Percentiles rank a stretch among this genome's conserved stretches.
These are phyloP conservation scores for Colletotrichum liaoningense DNA, from an alignment of 2,329 filamentous ascomycete genomes.

Conservation along the genomic window DNA sequence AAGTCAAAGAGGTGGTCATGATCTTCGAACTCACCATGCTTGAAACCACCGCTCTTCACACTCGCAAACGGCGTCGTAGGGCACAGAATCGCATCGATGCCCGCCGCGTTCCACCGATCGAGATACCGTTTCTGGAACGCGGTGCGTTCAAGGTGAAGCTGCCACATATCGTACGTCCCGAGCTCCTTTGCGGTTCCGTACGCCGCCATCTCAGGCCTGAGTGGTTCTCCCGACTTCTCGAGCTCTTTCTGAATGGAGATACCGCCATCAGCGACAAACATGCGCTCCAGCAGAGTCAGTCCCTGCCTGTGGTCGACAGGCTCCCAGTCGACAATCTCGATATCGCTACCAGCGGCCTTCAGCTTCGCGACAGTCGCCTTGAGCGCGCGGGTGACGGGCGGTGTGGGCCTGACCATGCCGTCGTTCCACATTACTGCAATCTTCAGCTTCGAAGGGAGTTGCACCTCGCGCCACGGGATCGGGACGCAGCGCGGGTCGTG, in stretches of 20 bases:
- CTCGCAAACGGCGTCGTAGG: slow-evolving; percentile 62
- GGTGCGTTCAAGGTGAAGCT: slow-evolving; percentile 56
- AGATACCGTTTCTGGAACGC: slow-evolving; percentile 59
- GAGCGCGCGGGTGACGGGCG: slow-evolving; percentile 71
- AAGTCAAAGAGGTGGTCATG: background rate
- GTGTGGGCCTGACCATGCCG: slow-evolving; percentile 72
- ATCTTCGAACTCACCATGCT: slow-evolving; percentile 49
- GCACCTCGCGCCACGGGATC: slow-evolving; percentile 62
- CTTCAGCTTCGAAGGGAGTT: slow-evolving; percentile 55
- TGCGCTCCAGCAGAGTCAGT: slow-evolving; percentile 49
- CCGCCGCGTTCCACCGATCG: slow-evolving; percentile 57
- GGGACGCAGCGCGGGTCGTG: slow-evolving; percentile 68
- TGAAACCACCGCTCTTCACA: slow-evolving; percentile 55
- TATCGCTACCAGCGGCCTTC: slow-evolving; percentile 57
- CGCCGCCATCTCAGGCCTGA: slow-evolving; percentile 49
- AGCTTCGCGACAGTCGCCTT: slow-evolving; percentile 55
- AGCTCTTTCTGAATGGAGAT: slow-evolving; percentile 52
- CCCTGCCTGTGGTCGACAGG: slow-evolving; percentile 54
- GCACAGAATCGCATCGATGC: slow-evolving; percentile 72
- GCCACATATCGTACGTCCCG: slow-evolving; percentile 59
- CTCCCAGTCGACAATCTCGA: slow-evolving; percentile 65
- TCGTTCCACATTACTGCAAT: slow-evolving; percentile 75
- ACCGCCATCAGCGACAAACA: slow-evolving; percentile 63
- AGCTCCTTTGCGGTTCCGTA: slow-evolving; percentile 51
- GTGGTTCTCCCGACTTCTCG: slow-evolving; percentile 55